These are phyloP conservation scores for Cicer chorassanicum DNA, from an alignment of 306 rosid genomes.

Conservation along the genomic window DNA sequence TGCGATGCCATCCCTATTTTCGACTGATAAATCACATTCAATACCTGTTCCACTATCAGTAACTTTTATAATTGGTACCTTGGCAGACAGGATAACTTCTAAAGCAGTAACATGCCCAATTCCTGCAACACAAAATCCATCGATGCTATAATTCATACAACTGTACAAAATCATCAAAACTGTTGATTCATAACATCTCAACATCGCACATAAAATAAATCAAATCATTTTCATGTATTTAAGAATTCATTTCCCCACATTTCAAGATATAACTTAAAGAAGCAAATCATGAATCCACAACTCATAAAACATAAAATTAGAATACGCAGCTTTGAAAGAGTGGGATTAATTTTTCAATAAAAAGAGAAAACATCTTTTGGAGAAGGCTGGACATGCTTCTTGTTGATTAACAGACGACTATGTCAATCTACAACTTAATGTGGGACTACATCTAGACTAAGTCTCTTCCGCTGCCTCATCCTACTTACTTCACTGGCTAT, in stretches of 20 bases:
- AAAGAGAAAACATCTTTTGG: neutral
- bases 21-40: conserved; percentile 62
- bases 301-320: conserved; percentile 28
- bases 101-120: conserved; percentile 52
- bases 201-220: conserved; percentile 28
- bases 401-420: neutral
- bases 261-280: conserved; percentile 1
- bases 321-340: neutral
- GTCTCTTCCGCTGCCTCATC: neutral
- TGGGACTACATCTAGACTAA: neutral
- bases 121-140: conserved; percentile 44
- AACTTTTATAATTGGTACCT: conserved; percentile 58
- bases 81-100: conserved; percentile 45
- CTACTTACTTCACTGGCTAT: neutral
- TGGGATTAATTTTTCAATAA: neutral
- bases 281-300: neutral
- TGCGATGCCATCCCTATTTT: conserved; percentile 55
- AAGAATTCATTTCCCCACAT: neutral
- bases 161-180: conserved; percentile 12
- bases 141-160: conserved; percentile 28
- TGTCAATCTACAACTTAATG: neutral
- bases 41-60: conserved; percentile 61
- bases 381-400: neutral
- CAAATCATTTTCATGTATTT: conserved; percentile 14
- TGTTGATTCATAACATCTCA: conserved; percentile 31